phyloP scores from a whole-genome alignment of 176 grass and related monocot genomes.

The Cenchrus americanus region DNA sequence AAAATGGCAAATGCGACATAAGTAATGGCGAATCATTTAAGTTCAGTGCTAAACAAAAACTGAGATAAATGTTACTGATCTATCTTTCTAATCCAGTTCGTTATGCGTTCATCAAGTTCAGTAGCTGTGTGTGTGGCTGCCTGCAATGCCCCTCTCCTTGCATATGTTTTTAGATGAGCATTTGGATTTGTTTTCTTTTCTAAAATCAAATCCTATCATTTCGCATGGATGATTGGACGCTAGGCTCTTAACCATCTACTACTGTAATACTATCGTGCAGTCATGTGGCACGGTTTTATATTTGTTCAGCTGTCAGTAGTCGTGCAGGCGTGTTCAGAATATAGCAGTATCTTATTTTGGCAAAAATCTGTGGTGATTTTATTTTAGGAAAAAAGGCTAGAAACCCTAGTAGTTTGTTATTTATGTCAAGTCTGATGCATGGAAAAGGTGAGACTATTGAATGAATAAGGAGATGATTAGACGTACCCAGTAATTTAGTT shows the following conservation, averaged over 20 bases:
- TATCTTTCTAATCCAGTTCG: too few species aligned
- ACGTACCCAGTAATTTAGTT: neutral
- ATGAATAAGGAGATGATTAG: neutral
- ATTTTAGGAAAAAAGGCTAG: neutral
- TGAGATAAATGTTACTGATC: too few species aligned
- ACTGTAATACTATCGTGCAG: conserved; percentile 2
- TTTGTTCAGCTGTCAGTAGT: neutral
- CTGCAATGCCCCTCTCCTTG: too few species aligned
- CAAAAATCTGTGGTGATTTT: neutral
- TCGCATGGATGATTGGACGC: neutral
- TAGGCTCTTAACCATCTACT: neutral
- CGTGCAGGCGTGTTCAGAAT: neutral
- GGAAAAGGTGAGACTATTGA: neutral
- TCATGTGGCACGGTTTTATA: neutral
- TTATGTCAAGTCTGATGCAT: neutral
- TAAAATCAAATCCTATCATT: neutral
- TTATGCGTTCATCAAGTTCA: too few species aligned
- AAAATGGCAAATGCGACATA: too few species aligned
- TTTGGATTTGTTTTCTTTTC: too few species aligned
- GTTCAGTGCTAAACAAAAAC: too few species aligned
- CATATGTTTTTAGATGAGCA: too few species aligned
- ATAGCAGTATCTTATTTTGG: neutral
- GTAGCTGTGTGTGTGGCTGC: too few species aligned
- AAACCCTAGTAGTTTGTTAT: too few species aligned
- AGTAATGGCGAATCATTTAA: too few species aligned